Conservation (phyloP, 1,284 basidiomycete species). For the Microbotryum lychnidis-dioicae region DNA sequence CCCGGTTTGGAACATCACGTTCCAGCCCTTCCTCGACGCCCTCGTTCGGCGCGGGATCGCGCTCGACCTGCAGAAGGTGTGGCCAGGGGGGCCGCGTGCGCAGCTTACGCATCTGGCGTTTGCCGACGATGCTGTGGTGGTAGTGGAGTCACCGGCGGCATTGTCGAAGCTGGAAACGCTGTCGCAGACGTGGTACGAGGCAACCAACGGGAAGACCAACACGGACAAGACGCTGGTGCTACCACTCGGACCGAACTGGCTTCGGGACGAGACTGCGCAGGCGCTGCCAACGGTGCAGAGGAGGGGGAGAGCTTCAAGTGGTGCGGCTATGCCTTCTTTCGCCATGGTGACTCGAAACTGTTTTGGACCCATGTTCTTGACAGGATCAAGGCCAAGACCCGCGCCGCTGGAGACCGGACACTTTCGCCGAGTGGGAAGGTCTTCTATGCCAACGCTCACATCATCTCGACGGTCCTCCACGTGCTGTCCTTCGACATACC, state of each 20-base stretch:
- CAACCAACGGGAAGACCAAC: too few species aligned
- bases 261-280: background rate
- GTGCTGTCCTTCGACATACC: too few species aligned
- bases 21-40: constrained; percentile 10
- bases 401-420: too few species aligned
- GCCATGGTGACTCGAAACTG: background rate
- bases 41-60: background rate
- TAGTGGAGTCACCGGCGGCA: background rate
- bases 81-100: background rate
- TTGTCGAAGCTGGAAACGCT: background rate
- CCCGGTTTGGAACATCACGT: constrained; percentile 1
- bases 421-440: too few species aligned
- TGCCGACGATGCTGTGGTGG: constrained; percentile 2
- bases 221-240: too few species aligned
- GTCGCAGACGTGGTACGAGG: background rate
- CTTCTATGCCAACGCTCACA: too few species aligned
- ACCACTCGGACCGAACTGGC: too few species aligned
- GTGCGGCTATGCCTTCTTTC: background rate
- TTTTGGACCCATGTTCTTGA: background rate
- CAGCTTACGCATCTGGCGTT: background rate
- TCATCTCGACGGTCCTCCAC: too few species aligned
- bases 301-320: background rate
- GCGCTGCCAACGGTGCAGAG: constrained; percentile 1
- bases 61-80: too few species aligned
- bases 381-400: background rate